A percentile compares a stretch with the other conserved stretches of the same genome.
These are phyloP conservation scores for Termitomyces bulborhizus DNA, from an alignment of 768 basidiomycete genomes.

Conservation along the genomic window DNA sequence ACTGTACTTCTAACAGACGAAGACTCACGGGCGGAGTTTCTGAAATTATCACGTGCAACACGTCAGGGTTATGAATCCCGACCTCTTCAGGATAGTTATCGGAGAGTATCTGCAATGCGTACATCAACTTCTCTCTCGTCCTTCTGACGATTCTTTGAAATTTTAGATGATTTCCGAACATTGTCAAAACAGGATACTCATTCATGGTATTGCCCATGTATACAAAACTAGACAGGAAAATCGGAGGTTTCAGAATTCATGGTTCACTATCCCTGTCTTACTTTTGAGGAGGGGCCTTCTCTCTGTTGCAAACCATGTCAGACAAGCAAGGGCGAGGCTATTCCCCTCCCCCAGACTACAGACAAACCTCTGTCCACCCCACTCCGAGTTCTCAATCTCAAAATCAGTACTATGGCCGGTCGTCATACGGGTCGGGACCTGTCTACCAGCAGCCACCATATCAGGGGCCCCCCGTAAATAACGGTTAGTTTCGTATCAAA, in stretches of 20 bases:
- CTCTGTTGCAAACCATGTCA: conserved; percentile 6
- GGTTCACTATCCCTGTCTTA: conserved; percentile 1
- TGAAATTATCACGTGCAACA: conserved; percentile 3
- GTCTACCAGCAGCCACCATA: conserved; percentile 8
- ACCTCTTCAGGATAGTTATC: too few relatives aligned
- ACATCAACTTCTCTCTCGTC: too few relatives aligned
- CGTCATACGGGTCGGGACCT: conserved; percentile 1
- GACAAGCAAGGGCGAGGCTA: conserved; percentile 2
- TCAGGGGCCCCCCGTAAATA: neutral
- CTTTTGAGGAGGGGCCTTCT: neutral
- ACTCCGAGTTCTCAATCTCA: neutral
- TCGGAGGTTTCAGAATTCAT: neutral
- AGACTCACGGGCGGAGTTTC: too few relatives aligned
- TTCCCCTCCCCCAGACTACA: conserved; percentile 6
- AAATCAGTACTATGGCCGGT: neutral
- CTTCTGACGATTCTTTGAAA: too few relatives aligned
- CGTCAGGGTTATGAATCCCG: too few relatives aligned
- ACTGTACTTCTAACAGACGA: neutral
- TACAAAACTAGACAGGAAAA: neutral
- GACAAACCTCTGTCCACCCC: neutral
- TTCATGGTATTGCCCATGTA: too few relatives aligned
- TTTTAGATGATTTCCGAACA: neutral
- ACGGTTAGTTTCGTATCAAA: neutral
- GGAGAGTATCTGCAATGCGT: too few relatives aligned
- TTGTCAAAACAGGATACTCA: neutral